These are phyloP conservation scores for Moesziomyces sp. DNA, from an alignment of 1,284 basidiomycete species.

Conservation along the genomic window DNA sequence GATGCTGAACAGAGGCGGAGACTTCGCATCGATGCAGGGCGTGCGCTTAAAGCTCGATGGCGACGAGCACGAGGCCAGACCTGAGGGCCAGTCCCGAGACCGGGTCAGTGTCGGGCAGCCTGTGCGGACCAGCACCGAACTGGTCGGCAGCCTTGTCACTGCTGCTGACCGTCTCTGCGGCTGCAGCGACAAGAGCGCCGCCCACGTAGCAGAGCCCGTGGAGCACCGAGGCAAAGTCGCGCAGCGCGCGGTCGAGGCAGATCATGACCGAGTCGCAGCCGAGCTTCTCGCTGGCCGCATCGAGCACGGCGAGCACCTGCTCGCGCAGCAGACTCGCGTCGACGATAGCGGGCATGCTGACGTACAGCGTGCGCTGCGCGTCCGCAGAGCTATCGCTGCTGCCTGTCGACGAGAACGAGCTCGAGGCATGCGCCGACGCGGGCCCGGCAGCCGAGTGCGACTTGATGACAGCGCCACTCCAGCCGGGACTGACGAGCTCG, in stretches of 20 bases:
- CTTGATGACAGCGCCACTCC: conserved; percentile 59
- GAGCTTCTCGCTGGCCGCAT: conserved; percentile 56
- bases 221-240: conserved; percentile 51
- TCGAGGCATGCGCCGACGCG: conserved; percentile 5
- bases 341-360: conserved; percentile 52
- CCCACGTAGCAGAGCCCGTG: conserved; percentile 64
- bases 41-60: conserved; percentile 37
- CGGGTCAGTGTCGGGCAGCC: conserved; percentile 20
- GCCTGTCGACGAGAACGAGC: conserved; percentile 20
- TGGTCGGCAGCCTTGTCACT: conserved; percentile 6
- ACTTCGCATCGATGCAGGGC: not conserved
- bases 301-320: conserved; percentile 56
- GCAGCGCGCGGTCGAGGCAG: conserved; percentile 44
- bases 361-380: conserved; percentile 55
- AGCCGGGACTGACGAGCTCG: conserved; percentile 57
- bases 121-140: conserved; percentile 4
- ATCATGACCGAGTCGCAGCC: conserved; percentile 55
- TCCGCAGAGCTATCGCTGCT: conserved; percentile 36
- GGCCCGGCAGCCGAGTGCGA: conserved; percentile 4
- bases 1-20: conserved; percentile 7
- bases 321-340: conserved; percentile 52
- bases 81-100: conserved; percentile 27
- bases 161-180: not conserved
- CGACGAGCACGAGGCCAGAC: conserved; percentile 36
- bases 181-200: conserved; percentile 48